Base-by-base conservation (phyloP, 306 rosid species). In the Dryas drummondii region DNA sequence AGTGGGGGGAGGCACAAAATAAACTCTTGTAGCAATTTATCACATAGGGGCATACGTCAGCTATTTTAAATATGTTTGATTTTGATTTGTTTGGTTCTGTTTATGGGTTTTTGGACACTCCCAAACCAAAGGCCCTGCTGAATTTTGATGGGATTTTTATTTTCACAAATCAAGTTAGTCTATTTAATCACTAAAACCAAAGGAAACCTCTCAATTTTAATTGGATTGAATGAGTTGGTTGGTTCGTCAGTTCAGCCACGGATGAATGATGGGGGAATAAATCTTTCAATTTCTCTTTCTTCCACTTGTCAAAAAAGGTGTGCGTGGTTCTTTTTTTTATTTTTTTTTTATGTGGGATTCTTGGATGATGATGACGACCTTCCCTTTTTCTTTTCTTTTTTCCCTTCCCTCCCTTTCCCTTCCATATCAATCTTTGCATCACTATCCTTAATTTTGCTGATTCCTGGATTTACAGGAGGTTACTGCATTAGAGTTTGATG, bases 401-500 rank as follows among this genome's bases (percentile, higher is more conserved):
- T 41, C 19, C 37, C 41, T 14, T 10, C 42, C 57, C 37, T 1
- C 26, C 14, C 9, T 6, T 53, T 60, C 60, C 40, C 22, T 7
- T n/a, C 44, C 27, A 19, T 62, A 17, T 63, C 4, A 6, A 27
- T 75, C n/a, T 14, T 14, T 65, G 32, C 45, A 41, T 46, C n/a
- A 5, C 32, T 26, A 7, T 44, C 50, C 26, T 58, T 52, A 61
- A 11, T 59, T 40, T 77, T 65, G 48, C 44, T 41, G 42, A 16
- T 13, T 40, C 22, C 7, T 44, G 63, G 46, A 75, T 84, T 71
- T 76, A 66, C 82, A 94, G 98, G 98, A 87, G 90, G 97, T 91
- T 76, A 94, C 97, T 76, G 93, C 97, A 68, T 73, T 94, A 66
- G 91, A 86, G 79, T 91, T 91, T 84, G 96, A 94, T 60, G 91